These are phyloP conservation scores for Perkinsus olseni DNA, from an alignment of 169 alveolate genomes.

Conservation along the genomic window DNA sequence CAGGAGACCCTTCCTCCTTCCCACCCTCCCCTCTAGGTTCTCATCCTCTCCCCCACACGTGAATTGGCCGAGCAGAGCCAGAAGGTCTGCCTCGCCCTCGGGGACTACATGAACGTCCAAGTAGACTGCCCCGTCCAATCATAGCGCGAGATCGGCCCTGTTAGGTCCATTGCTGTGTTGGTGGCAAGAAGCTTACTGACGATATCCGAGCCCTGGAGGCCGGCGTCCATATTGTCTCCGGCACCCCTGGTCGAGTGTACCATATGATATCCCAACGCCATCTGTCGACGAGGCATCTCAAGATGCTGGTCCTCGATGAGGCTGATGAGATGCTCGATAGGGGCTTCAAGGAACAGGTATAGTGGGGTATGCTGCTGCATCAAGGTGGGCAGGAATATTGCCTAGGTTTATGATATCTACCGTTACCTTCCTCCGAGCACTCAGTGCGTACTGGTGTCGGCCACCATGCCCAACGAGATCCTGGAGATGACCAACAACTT, in stretches of 20 bases:
- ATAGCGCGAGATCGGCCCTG: background rate
- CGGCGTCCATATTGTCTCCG: conserved; percentile 93
- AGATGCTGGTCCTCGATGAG: conserved; percentile 93
- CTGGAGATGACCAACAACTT: conserved; percentile 91
- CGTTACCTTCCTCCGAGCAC: conserved; percentile 90
- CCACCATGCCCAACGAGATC: conserved; percentile 97
- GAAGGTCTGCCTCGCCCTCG: conserved; percentile 92
- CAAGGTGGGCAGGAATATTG: too few relatives aligned
- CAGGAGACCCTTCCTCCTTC: background rate
- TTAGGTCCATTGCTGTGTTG: conserved; percentile 85
- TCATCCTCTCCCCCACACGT: conserved; percentile 92
- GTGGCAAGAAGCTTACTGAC: conserved; percentile 91
- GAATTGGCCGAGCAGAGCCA: conserved; percentile 96
- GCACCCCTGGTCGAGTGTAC: conserved; percentile 96
- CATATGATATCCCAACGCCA: conserved; percentile 95
- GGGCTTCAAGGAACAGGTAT: conserved; percentile 90
- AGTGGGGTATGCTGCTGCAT: background rate
- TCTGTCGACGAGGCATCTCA: conserved; percentile 84
- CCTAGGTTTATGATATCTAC: conserved; percentile 84
- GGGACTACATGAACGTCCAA: conserved; percentile 90
- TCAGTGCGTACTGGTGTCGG: conserved; percentile 93
- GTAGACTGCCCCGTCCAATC: conserved; percentile 16
- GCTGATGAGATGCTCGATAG: conserved; percentile 97
- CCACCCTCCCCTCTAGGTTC: conserved; percentile 43
- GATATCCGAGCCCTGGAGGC: conserved; percentile 91